Evolutionary conservation across 139 green algal species (phyloP).

Genomic region (Astrephomene gubernaculifera): DNA sequence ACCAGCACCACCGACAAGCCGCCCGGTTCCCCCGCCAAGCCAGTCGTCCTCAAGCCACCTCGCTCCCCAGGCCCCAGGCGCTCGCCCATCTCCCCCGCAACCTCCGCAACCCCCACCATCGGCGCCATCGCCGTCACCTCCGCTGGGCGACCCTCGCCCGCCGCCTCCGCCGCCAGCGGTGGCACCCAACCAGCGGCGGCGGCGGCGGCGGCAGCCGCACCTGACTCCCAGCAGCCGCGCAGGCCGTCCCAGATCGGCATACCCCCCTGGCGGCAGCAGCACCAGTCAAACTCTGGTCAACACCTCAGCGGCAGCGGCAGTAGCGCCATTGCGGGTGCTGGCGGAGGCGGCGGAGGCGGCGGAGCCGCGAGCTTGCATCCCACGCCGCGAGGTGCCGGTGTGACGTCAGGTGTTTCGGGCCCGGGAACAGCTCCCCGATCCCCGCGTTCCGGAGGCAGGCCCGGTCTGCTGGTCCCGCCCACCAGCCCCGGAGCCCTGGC

Average conservation of each 20-base stretch:
- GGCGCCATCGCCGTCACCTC: background rate
- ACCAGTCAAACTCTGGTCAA: background rate
- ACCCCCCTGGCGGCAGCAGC: slow-evolving; percentile 20
- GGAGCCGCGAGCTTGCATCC: background rate
- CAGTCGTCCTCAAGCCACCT: background rate
- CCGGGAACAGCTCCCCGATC: background rate
- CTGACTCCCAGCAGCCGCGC: background rate
- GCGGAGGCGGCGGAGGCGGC: background rate
- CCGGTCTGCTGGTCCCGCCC: background rate
- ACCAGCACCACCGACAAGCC: background rate
- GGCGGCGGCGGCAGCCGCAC: background rate
- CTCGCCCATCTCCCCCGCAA: background rate
- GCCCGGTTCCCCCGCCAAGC: background rate
- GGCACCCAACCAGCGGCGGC: background rate
- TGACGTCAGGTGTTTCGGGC: too few species aligned
- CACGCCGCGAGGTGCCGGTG: too few species aligned
- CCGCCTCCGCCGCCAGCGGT: background rate
- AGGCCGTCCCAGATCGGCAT: background rate
- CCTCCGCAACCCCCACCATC: background rate
- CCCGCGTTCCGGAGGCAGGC: background rate
- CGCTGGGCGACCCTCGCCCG: background rate
- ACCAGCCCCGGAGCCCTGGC: slow-evolving; percentile 21
- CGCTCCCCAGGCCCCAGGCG: background rate
- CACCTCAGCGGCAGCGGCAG: slow-evolving; percentile 4
- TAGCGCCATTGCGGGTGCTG: background rate